Percentiles rank a stretch among this genome's conserved stretches.
These are phyloP conservation scores for Esteya vermicola DNA, from an alignment of 2,329 filamentous ascomycete species.

Conservation along the genomic window DNA sequence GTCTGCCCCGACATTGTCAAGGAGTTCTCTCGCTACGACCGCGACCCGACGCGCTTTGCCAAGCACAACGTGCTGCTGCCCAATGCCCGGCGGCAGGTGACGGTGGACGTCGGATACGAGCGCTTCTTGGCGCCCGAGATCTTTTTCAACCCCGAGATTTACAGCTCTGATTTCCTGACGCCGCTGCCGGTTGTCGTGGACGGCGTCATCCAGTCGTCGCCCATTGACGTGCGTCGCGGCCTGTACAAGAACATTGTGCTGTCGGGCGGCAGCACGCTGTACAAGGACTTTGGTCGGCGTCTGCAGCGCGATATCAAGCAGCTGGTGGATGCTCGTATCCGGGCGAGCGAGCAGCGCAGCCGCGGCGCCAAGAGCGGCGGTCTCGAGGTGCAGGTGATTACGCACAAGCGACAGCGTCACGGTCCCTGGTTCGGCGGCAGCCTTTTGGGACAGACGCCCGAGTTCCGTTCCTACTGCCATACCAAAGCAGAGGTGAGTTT, in stretches of 20 bases:
- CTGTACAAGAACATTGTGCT: constrained; percentile 99
- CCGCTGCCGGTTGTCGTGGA: constrained; percentile 90
- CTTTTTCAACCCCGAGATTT: constrained; percentile 99
- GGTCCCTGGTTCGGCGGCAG: constrained; percentile 98
- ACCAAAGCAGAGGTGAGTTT: constrained; percentile 59
- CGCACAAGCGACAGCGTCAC: constrained; percentile 92
- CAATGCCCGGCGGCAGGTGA: constrained; percentile 70
- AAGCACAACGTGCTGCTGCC: constrained; percentile 80
- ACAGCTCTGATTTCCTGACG: constrained; percentile 95
- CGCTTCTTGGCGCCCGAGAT: constrained; percentile 97
- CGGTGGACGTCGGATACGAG: constrained; percentile 92
- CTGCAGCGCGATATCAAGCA: constrained; percentile 96
- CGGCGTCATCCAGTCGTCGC: constrained; percentile 90
- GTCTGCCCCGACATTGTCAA: constrained; percentile 98
- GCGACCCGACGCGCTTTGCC: constrained; percentile 78
- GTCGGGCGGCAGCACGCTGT: constrained; percentile 90
- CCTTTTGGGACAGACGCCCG: constrained; percentile 88
- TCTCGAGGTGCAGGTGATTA: constrained; percentile 91
- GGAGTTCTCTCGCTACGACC: constrained; percentile 89
- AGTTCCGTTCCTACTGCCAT: constrained; percentile 98
- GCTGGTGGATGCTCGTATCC: constrained; percentile 83
- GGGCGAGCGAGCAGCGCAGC: constrained; percentile 79
- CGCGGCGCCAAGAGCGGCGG: constrained; percentile 89
- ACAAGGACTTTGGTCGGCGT: constrained; percentile 94
- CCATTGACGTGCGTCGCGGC: constrained; percentile 91